A percentile compares a stretch with the other conserved stretches of the same genome.
Conservation (phyloP, 345 rosid species). For the Eucalyptus curtisii region DNA sequence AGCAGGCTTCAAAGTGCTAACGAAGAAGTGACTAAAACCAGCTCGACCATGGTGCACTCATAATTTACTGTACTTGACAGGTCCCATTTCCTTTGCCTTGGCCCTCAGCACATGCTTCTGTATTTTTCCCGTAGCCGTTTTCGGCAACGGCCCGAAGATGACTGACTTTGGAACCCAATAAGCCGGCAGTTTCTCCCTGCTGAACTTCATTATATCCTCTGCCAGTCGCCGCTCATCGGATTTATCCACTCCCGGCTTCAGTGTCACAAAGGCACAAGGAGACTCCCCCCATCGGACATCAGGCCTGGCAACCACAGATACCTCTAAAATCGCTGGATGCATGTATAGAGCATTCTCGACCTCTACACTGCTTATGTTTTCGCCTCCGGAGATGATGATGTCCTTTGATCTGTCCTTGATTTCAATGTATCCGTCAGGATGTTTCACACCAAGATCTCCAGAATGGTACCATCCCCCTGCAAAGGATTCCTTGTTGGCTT, state of each 20-base stretch:
- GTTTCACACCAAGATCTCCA: slow-evolving; percentile 79
- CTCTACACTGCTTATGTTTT: slow-evolving; percentile 87
- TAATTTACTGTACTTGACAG: slow-evolving; percentile 48
- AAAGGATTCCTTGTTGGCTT: slow-evolving; percentile 66
- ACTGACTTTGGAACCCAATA: slow-evolving; percentile 89
- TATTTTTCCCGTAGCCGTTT: slow-evolving; percentile 88
- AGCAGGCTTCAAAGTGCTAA: background rate
- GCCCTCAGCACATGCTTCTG: slow-evolving; percentile 75
- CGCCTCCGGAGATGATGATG: slow-evolving; percentile 88
- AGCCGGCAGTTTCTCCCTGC: slow-evolving; percentile 60
- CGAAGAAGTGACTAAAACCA: background rate
- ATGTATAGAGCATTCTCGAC: slow-evolving; percentile 56
- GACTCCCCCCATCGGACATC: slow-evolving; percentile 88
- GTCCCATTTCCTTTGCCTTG: slow-evolving; percentile 73
- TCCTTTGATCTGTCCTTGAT: slow-evolving; percentile 90
- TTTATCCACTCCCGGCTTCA: slow-evolving; percentile 37
- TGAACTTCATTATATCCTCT: slow-evolving; percentile 54
- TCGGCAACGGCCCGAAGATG: slow-evolving; percentile 73
- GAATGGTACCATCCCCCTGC: slow-evolving; percentile 92
- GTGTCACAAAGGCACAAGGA: slow-evolving; percentile 80
- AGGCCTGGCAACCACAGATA: slow-evolving; percentile 75
- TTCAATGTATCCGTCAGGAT: slow-evolving; percentile 77
- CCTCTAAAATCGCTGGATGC: slow-evolving; percentile 79
- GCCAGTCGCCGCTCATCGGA: slow-evolving; percentile 24
- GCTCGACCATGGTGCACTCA: background rate